These are phyloP conservation scores for Parachaetomium inaequale DNA, from an alignment of 495 filamentous ascomycete species.

Conservation along the genomic window DNA sequence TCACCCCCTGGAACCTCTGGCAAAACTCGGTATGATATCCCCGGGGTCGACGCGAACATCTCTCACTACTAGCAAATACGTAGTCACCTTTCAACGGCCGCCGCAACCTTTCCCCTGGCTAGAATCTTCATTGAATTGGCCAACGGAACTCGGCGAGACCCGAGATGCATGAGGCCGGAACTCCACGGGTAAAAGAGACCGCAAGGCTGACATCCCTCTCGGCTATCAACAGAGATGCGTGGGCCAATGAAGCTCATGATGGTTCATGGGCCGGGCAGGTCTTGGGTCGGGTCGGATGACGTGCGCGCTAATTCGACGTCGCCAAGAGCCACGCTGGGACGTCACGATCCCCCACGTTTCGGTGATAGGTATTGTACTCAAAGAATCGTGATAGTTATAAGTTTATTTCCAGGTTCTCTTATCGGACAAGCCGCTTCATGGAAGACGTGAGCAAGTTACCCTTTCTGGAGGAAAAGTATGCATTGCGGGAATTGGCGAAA, in stretches of 20 bases:
- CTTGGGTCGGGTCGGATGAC: neutral
- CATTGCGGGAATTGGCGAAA: neutral
- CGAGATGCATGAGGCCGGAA: neutral
- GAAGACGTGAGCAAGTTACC: neutral
- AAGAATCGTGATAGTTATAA: neutral
- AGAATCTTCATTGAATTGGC: neutral
- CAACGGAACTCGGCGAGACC: neutral
- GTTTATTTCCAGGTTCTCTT: neutral
- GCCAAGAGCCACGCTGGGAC: neutral
- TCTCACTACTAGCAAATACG: no score
- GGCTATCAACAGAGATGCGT: neutral
- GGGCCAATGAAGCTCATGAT: neutral
- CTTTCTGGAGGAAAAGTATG: neutral
- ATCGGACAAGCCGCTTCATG: neutral
- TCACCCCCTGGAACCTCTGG: no score
- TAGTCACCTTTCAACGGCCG: no score
- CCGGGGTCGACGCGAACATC: no score
- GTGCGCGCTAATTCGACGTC: neutral
- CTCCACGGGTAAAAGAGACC: neutral
- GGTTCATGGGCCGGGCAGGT: neutral
- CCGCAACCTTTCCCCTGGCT: no score
- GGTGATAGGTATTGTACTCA: neutral
- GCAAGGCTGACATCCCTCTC: neutral
- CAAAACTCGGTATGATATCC: no score
- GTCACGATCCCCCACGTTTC: constrained; percentile 3